A percentile compares a stretch with the other conserved stretches of the same genome.
These are phyloP conservation scores for Cladophialophora carrionii DNA, from an alignment of 2,329 filamentous ascomycete genomes.

Conservation along the genomic window DNA sequence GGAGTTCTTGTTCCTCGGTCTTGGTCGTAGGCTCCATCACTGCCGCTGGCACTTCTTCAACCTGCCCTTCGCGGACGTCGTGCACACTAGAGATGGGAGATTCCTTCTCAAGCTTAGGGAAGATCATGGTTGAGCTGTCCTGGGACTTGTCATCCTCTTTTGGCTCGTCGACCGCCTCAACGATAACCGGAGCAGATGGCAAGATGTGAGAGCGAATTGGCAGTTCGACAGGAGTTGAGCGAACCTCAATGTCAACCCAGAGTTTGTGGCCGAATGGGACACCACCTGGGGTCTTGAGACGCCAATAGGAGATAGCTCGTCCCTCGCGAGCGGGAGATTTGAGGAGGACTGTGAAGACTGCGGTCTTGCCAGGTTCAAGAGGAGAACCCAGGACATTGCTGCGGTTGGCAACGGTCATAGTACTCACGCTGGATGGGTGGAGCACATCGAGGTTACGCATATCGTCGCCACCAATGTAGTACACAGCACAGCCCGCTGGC, in stretches of 20 bases:
- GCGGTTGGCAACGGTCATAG: slow-evolving; percentile 77
- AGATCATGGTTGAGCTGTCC: slow-evolving; percentile 74
- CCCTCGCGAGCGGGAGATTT: slow-evolving; percentile 77
- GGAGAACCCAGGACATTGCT: slow-evolving; percentile 74
- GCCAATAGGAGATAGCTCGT: slow-evolving; percentile 93
- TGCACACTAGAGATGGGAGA: slow-evolving; percentile 82
- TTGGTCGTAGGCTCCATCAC: slow-evolving; percentile 44
- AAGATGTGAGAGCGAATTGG: slow-evolving; percentile 34
- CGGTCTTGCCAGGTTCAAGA: slow-evolving; percentile 73
- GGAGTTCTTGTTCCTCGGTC: slow-evolving; percentile 57
- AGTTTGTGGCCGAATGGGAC: slow-evolving; percentile 87
- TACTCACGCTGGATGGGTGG: slow-evolving; percentile 75
- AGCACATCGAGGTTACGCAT: slow-evolving; percentile 89
- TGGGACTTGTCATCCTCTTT: slow-evolving; percentile 43
- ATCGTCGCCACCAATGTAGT: slow-evolving; percentile 90
- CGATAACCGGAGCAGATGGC: slow-evolving; percentile 23
- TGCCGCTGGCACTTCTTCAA: slow-evolving; percentile 41
- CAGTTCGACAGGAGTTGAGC: slow-evolving; percentile 30
- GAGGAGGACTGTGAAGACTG: slow-evolving; percentile 80
- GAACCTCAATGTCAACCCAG: slow-evolving; percentile 87
- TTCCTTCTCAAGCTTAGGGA: slow-evolving; percentile 94
- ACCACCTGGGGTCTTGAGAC: slow-evolving; percentile 78
- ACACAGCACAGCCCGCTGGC: slow-evolving; percentile 87
- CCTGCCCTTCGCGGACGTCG: slow-evolving; percentile 51
- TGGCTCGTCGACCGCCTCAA: slow-evolving; percentile 43